Percentiles rank a stretch among this genome's conserved stretches.
Evolutionary conservation across 805 yeast genomes (phyloP).

Genomic region (Yamadazyma sp.): DNA sequence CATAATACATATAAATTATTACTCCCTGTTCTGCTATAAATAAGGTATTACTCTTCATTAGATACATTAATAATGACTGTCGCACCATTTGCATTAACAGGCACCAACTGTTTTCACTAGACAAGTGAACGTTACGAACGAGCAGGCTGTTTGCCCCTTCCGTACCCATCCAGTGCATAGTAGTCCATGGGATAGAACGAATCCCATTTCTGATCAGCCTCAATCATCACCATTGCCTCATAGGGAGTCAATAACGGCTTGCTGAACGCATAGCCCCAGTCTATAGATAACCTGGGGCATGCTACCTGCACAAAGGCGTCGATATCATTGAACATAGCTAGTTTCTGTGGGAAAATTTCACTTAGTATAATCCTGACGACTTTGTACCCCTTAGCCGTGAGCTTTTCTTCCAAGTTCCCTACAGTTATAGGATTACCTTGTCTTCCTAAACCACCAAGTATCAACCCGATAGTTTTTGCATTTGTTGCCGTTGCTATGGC

Average conservation of each 20-base stretch:
- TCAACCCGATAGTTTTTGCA: constrained; percentile 74
- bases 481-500: constrained; percentile 65
- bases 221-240: constrained; percentile 89
- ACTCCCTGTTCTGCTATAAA: too few species aligned
- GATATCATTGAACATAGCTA: constrained; percentile 87
- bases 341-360: constrained; percentile 90
- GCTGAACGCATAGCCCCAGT: constrained; percentile 97
- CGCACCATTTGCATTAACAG: too few species aligned
- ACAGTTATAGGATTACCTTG: constrained; percentile 88
- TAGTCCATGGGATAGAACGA: constrained; percentile 93
- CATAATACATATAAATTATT: constrained; percentile 11
- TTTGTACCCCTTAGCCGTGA: constrained; percentile 55
- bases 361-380: constrained; percentile 83
- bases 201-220: constrained; percentile 67
- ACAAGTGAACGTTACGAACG: too few species aligned
- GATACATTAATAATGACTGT: too few species aligned
- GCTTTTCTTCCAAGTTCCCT: constrained; percentile 56
- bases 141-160: constrained; percentile 74
- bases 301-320: constrained; percentile 98
- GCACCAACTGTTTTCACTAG: too few species aligned
- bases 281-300: constrained; percentile 92
- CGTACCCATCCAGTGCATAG: constrained; percentile 86
- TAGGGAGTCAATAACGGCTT: constrained; percentile 93
- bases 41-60: too few species aligned
- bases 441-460: constrained; percentile 91